phyloP scores from a whole-genome alignment of 2,329 filamentous ascomycete genomes.

The Pestalotiopsis sp. region DNA sequence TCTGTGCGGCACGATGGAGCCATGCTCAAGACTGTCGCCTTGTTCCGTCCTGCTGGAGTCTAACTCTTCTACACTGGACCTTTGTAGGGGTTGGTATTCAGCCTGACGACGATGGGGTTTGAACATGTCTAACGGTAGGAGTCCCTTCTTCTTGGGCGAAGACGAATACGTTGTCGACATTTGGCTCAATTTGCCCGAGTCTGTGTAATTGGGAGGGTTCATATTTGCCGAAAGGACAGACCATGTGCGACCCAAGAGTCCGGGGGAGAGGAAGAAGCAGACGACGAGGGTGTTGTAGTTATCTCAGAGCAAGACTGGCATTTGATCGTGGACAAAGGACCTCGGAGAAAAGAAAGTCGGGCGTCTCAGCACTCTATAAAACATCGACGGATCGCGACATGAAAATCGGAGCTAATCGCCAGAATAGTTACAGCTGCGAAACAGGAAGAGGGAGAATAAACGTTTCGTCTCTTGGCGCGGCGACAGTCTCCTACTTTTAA shows the following conservation, averaged over 20 bases:
- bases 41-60: neutral
- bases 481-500: neutral
- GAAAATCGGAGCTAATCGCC: too few species aligned
- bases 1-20: neutral
- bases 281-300: neutral
- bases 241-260: neutral
- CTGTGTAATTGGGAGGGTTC: neutral
- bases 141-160: neutral
- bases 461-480: neutral
- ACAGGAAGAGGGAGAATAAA: neutral
- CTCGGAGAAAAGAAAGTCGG: neutral
- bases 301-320: neutral
- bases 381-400: neutral
- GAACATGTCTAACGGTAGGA: slow-evolving; percentile 5
- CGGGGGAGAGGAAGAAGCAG: neutral
- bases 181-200: neutral
- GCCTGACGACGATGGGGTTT: neutral
- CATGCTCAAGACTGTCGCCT: neutral
- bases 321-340: neutral
- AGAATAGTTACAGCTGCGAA: neutral
- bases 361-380: neutral
- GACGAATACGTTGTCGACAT: neutral
- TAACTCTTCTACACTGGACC: neutral
- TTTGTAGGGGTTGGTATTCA: slow-evolving; percentile 8
- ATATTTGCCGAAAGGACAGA: neutral